Evolutionary conservation across 2,329 filamentous ascomycete species (phyloP).

Genomic region (Colletotrichum sp.): DNA sequence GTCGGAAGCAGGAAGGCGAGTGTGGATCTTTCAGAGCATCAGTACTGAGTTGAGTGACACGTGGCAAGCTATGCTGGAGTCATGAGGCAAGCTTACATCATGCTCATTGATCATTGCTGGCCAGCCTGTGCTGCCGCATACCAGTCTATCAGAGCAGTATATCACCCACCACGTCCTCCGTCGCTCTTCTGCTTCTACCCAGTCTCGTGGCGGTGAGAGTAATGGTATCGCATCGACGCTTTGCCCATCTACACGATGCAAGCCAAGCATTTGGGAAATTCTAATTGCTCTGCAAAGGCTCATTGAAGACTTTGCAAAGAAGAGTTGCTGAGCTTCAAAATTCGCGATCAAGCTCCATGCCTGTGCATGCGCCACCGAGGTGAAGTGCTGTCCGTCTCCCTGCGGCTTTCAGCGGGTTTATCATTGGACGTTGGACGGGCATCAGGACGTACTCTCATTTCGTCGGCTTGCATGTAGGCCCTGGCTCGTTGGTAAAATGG

Average conservation of each 20-base stretch:
- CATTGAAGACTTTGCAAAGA: constrained; percentile 71
- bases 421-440: not conserved
- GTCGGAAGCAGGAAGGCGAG: constrained; percentile 66
- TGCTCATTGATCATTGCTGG: constrained; percentile 70
- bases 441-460: constrained; percentile 8
- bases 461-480: constrained; percentile 23
- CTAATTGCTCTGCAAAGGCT: constrained; percentile 66
- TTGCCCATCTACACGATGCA: constrained; percentile 66
- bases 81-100: constrained; percentile 41
- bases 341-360: constrained; percentile 63
- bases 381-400: constrained; percentile 33
- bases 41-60: not conserved
- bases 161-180: constrained; percentile 71
- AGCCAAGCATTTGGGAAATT: constrained; percentile 69
- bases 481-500: constrained; percentile 25
- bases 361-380: constrained; percentile 66
- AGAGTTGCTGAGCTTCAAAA: constrained; percentile 73
- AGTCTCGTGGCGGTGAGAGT: constrained; percentile 66
- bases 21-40: constrained; percentile 47
- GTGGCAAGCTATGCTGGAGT: too few species aligned
- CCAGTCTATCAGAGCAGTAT: constrained; percentile 69
- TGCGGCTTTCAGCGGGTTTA: not conserved
- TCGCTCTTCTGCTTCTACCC: constrained; percentile 71
- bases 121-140: constrained; percentile 73
- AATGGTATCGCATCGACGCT: constrained; percentile 69